Conservation (phyloP, 192 early-diverging fungal genomes). For the Gonapodya prolifera region DNA sequence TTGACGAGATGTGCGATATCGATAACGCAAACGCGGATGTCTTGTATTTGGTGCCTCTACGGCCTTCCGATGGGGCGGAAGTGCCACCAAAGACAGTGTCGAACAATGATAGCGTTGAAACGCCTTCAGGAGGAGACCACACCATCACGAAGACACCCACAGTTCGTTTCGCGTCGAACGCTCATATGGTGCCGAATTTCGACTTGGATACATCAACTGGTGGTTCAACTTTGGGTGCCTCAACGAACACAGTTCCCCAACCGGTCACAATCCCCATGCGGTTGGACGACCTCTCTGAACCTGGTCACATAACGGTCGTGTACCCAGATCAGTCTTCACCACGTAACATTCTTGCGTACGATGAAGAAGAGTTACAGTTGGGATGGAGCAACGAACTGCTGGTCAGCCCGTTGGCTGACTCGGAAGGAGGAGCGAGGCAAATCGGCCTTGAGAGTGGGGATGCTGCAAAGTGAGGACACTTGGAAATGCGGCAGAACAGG, state of each 20-base stretch:
- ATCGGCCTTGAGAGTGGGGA: background rate
- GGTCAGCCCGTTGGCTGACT: background rate
- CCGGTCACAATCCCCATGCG: background rate
- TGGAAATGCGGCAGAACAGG: background rate
- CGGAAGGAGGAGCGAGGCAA: background rate
- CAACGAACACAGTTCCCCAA: background rate
- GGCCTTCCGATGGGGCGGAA: background rate
- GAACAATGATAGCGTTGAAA: background rate
- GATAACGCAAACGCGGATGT: background rate
- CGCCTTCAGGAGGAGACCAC: background rate
- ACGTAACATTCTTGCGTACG: background rate
- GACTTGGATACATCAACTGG: background rate
- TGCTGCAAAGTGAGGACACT: background rate
- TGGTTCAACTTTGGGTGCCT: background rate
- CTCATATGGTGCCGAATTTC: background rate
- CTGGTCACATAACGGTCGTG: background rate
- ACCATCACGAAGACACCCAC: background rate
- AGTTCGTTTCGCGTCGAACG: background rate
- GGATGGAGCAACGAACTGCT: conserved; percentile 1
- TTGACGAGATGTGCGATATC: background rate
- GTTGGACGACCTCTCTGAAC: background rate
- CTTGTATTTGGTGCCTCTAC: background rate
- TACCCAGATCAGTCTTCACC: background rate
- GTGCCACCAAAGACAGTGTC: background rate
- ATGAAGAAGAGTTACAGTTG: background rate